Base-by-base conservation (phyloP, 2,329 filamentous ascomycete genomes). In the Geosmithia putterillii region DNA sequence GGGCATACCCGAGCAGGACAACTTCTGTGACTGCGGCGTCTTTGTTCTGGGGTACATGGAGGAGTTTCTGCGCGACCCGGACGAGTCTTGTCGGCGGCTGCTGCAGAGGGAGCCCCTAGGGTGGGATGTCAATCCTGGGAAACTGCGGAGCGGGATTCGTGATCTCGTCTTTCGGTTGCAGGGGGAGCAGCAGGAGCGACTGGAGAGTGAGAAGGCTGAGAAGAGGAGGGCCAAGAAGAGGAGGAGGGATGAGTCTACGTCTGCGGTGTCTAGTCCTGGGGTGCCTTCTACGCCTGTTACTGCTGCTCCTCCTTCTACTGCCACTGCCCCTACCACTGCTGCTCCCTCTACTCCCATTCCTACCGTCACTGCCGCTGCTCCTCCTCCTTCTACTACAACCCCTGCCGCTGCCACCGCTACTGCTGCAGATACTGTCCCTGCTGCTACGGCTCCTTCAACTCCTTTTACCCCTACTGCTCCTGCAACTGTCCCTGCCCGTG, bases 21-120 rank as follows among this genome's bases (percentile, higher is more conserved):
- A 98, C 55, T 84, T 74, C 51, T 89, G 77, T 47, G 92, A 98
- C 57, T 98, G 92, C 54, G 92, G 92, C 8, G 66, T 95, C 0
- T 98, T 84, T 52, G 66, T 96, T 3, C 66, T 95, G 4, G 83
- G 81, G 2, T 98, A 96, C 54, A 70, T 94, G 43, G 76, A 87
- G 50, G 79, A 84, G 49, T 95, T 98, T 49, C 71, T 94, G 15
- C 70, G 77, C 42, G 65, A 86, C 46, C 90, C 90, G 0, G 77
- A 86, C 48, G 59, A 57, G 1, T 92, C 94, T 50, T 69, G 85
- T 15, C 64, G 64, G 18, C 80, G 75, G 47, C 64, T 94, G 17
- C 65, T 95, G 5, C 71, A 69, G 21, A 75, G 71, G 36, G 72
- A 84, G 50, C 42, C 54, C 4, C 57, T 65, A 2, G 51, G 57